Evolutionary conservation across 2,329 filamentous ascomycete species (phyloP).

Genomic region (Alternaria triticimaculans): DNA sequence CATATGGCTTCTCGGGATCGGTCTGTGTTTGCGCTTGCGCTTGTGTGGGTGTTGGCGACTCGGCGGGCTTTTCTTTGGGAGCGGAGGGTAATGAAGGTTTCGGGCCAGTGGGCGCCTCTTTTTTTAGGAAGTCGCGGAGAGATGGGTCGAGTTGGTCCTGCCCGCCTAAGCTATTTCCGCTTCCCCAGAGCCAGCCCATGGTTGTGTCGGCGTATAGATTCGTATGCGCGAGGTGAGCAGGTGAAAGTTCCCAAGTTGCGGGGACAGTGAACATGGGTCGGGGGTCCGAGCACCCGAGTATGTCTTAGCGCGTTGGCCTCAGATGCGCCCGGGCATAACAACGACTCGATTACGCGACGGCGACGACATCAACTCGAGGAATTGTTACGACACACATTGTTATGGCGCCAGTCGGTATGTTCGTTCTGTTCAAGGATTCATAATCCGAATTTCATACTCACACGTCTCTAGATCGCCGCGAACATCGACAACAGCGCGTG

Average conservation of each 20-base stretch:
- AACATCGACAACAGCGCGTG: slow-evolving; percentile 63
- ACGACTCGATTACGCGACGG: slow-evolving; percentile 23
- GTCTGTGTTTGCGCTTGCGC: slow-evolving; percentile 9
- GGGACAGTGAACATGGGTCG: slow-evolving; percentile 15
- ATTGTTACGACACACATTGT: slow-evolving; percentile 24
- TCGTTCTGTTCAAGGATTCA: no score
- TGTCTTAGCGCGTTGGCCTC: slow-evolving; percentile 25
- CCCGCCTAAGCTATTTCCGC: slow-evolving; percentile 49
- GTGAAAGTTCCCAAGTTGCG: slow-evolving; percentile 16
- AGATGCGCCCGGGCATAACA: slow-evolving; percentile 20
- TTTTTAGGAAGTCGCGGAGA: slow-evolving; percentile 82
- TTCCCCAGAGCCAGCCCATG: slow-evolving; percentile 71
- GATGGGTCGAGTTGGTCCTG: slow-evolving; percentile 80
- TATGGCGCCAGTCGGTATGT: slow-evolving; percentile 46
- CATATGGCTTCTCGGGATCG: slow-evolving; percentile 42
- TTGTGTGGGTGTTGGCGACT: slow-evolving; percentile 17
- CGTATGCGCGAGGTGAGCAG: slow-evolving; percentile 3
- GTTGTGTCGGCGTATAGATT: slow-evolving; percentile 1
- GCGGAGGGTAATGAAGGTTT: slow-evolving; percentile 38
- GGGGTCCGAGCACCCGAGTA: slow-evolving; percentile 10
- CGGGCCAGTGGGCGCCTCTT: slow-evolving; percentile 79
- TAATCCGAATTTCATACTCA: slow-evolving; percentile 7
- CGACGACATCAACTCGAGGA: slow-evolving; percentile 3
- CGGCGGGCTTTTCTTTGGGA: slow-evolving; percentile 35
- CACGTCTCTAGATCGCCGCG: slow-evolving; percentile 54